Percentiles rank a stretch among this genome's conserved stretches.
Evolutionary conservation across 495 filamentous ascomycete species (phyloP).

Genomic region (Hypomontagnella submonticulosa): DNA sequence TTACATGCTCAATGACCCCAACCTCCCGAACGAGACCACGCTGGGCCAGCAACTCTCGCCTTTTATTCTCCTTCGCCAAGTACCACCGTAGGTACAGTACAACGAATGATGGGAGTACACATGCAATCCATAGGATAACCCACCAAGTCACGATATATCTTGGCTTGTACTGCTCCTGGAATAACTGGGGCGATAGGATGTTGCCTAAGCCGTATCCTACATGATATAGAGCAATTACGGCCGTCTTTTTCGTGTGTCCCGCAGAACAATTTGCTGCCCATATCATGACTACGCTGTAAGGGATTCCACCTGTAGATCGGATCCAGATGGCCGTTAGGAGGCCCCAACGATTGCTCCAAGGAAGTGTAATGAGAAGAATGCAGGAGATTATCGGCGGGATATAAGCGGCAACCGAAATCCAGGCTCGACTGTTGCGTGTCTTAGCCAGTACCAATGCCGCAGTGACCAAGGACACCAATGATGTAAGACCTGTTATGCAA

Average conservation of each 20-base stretch:
- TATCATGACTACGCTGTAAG: slow-evolving; percentile 56
- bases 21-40: slow-evolving; percentile 39
- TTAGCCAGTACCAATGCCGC: slow-evolving; percentile 45
- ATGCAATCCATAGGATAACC: slow-evolving; percentile 55
- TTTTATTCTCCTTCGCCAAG: slow-evolving; percentile 49
- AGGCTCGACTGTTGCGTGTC: slow-evolving; percentile 54
- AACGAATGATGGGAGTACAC: slow-evolving; percentile 38
- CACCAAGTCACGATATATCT: slow-evolving; percentile 55
- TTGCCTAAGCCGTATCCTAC: slow-evolving; percentile 56
- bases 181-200: slow-evolving; percentile 49
- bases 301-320: slow-evolving; percentile 51
- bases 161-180: slow-evolving; percentile 49
- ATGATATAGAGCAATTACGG: slow-evolving; percentile 57
- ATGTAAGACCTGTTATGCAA: slow-evolving; percentile 50
- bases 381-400: slow-evolving; percentile 47
- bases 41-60: slow-evolving; percentile 47
- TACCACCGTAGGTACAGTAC: slow-evolving; percentile 46
- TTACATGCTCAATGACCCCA: slow-evolving; percentile 50
- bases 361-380: slow-evolving; percentile 52
- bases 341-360: slow-evolving; percentile 54
- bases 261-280: slow-evolving; percentile 50
- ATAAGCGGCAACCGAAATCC: slow-evolving; percentile 51
- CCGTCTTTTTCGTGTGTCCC: slow-evolving; percentile 58
- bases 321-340: slow-evolving; percentile 55
- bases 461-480: slow-evolving; percentile 49